Conservation (phyloP, 2,329 filamentous ascomycete species). For the Cladophialophora exuberans region DNA sequence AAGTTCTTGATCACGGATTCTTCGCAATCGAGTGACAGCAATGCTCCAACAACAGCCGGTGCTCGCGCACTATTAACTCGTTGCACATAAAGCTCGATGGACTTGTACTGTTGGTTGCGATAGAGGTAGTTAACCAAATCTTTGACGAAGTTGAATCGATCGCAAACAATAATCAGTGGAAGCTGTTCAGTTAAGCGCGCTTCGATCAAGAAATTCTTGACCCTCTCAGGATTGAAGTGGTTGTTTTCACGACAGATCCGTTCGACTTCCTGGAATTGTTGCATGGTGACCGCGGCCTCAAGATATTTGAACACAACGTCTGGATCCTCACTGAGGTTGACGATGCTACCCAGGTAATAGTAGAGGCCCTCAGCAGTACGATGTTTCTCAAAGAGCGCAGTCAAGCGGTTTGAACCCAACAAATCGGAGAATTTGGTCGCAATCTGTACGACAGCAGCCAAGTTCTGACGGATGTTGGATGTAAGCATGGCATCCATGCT, state of each 20-base stretch:
- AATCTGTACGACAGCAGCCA: slow-evolving; percentile 91
- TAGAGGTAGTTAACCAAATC: slow-evolving; percentile 96
- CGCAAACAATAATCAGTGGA: slow-evolving; percentile 96
- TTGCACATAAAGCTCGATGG: slow-evolving; percentile 97
- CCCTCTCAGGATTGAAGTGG: slow-evolving; percentile 87
- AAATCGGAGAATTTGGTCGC: slow-evolving; percentile 98
- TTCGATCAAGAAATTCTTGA: slow-evolving; percentile 99
- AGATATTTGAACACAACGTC: slow-evolving; percentile 99
- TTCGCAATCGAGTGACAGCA: slow-evolving; percentile 96
- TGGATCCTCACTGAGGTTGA: slow-evolving; percentile 92
- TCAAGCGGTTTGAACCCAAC: slow-evolving; percentile 81
- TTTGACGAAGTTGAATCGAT: slow-evolving; percentile 99
- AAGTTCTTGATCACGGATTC: slow-evolving; percentile 95
- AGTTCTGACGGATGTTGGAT: slow-evolving; percentile 92
- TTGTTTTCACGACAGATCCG: slow-evolving; percentile 95
- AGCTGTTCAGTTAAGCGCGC: slow-evolving; percentile 89
- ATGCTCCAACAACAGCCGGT: slow-evolving; percentile 87
- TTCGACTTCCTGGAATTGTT: slow-evolving; percentile 93
- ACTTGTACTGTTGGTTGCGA: slow-evolving; percentile 99
- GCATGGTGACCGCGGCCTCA: slow-evolving; percentile 91
- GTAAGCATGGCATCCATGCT: slow-evolving; percentile 97
- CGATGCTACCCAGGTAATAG: slow-evolving; percentile 97
- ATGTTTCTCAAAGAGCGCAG: slow-evolving; percentile 96
- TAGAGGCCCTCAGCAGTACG: slow-evolving; percentile 95
- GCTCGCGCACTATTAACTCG: slow-evolving; percentile 90